Base-by-base conservation (phyloP, 2,329 filamentous ascomycete species). In the Didymella lethalis region DNA sequence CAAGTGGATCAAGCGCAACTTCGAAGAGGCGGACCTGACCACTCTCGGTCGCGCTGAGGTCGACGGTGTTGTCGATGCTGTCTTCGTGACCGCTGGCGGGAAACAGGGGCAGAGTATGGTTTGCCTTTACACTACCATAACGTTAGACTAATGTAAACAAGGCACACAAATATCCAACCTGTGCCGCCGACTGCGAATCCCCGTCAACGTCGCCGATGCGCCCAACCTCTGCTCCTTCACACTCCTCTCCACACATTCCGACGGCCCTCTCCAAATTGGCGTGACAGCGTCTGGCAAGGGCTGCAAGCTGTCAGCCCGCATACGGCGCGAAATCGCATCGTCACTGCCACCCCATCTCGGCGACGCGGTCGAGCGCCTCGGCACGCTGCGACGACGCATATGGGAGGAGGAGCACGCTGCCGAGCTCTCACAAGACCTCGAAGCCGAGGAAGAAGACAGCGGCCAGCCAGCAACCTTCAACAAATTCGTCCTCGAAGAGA, bases 271-370 rank as follows among this genome's bases (percentile, higher is more conserved):
- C 40, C 95, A 98, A 75, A 90, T 99, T 61, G 95, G 95, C 62
- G 90, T 99, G 57, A 98, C 95, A 3, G 98, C 95, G 0, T 97
- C 96, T 58, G 94, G 95, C 20, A 89, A 91, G 68, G 95, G 95
- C 1, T 98, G 95, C 81, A 97, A 97, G 78, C 85, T 99, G 29
- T 92, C 95, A 6, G 92, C 92, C 10, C 86, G 95, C 26, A 92
- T 99, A 69, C 87, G 93, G 16, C 86, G 95, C 56, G 95, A 98
- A 71, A 90, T 99, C 61, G 90, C 92, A 2, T 85, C 93, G 0
- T 87, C 88, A 0, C 82, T 99, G 3, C 95, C 95, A 0, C 75
- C 82, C 1, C 84, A 90, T 18, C 84, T 98, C 6, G 95, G 95
- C 6, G 76, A 78, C 20, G 92, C 94, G 0, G 93, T 96, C 41